These are phyloP conservation scores for Cordyceps javanica DNA, from an alignment of 2,329 filamentous ascomycete species.

Conservation along the genomic window DNA sequence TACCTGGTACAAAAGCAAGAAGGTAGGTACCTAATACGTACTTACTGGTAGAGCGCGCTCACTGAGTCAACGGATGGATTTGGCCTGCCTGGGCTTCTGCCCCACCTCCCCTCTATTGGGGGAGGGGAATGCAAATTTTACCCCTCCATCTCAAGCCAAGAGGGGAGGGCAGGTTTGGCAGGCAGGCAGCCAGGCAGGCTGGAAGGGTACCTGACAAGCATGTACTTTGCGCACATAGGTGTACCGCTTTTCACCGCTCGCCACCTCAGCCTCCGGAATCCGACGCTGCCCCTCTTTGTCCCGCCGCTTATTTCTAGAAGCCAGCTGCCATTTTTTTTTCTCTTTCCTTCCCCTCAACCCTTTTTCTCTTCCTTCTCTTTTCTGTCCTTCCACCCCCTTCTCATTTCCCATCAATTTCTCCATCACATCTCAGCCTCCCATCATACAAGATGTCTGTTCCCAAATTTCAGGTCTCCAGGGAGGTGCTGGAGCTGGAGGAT, in stretches of 20 bases:
- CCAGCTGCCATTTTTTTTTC: constrained; percentile 18
- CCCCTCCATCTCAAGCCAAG: constrained; percentile 4
- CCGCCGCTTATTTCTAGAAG: constrained; percentile 5
- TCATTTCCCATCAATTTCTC: constrained; percentile 21
- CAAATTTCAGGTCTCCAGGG: constrained; percentile 98
- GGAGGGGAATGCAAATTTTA: constrained; percentile 4
- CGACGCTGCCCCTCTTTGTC: constrained; percentile 10
- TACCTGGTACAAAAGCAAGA: no score
- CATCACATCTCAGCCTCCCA: constrained; percentile 18
- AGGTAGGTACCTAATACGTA: no score
- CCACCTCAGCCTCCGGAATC: constrained; percentile 6
- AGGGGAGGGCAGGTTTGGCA: no score
- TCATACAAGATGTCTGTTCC: constrained; percentile 60
- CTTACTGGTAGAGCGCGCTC: no score
- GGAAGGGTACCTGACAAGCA: background rate
- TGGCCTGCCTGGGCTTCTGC: background rate
- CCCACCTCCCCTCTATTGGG: constrained; percentile 2
- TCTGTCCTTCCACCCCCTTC: constrained; percentile 18
- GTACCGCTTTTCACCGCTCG: constrained; percentile 7
- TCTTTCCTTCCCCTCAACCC: constrained; percentile 18
- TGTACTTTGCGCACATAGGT: background rate
- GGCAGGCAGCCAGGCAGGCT: no score
- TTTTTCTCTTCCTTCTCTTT: constrained; percentile 21
- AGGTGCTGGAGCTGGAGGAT: no score
- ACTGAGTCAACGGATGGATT: no score